Percentiles rank a stretch among this genome's conserved stretches.
phyloP scores from a whole-genome alignment of 2,329 filamentous ascomycete genomes.

The Ambrosiella xylebori region DNA sequence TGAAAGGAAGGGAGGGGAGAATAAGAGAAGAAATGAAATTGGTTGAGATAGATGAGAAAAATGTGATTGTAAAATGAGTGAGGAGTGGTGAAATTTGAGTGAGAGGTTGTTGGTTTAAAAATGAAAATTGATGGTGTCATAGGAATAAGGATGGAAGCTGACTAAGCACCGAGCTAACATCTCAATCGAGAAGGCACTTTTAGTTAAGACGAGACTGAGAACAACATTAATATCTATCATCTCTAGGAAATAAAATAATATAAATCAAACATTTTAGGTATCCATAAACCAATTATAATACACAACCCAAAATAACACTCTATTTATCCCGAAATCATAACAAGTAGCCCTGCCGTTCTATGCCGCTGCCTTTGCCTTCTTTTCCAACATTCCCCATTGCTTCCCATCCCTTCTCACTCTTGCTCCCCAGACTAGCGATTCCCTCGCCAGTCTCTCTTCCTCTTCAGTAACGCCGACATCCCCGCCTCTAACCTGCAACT shows the following conservation, averaged over 20 bases:
- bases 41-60: not conserved
- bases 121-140: no score
- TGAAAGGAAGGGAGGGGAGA: not conserved
- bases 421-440: conserved; percentile 3
- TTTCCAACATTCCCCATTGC: conserved; percentile 9
- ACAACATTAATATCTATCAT: no score
- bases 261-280: no score
- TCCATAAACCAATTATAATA: not conserved
- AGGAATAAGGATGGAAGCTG: not conserved
- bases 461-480: conserved; percentile 37
- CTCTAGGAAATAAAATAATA: no score
- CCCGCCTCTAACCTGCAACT: conserved; percentile 38
- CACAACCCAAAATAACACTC: not conserved
- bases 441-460: conserved; percentile 22
- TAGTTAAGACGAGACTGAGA: no score
- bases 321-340: not conserved
- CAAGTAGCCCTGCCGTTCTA: not conserved
- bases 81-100: not conserved
- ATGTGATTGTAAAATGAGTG: not conserved
- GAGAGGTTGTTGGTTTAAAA: not conserved
- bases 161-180: not conserved
- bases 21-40: not conserved
- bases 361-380: conserved; percentile 6
- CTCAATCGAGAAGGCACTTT: no score
- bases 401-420: conserved; percentile 3